Conservation (phyloP, 805 yeast genomes). For the Saturnispora sanitii region DNA sequence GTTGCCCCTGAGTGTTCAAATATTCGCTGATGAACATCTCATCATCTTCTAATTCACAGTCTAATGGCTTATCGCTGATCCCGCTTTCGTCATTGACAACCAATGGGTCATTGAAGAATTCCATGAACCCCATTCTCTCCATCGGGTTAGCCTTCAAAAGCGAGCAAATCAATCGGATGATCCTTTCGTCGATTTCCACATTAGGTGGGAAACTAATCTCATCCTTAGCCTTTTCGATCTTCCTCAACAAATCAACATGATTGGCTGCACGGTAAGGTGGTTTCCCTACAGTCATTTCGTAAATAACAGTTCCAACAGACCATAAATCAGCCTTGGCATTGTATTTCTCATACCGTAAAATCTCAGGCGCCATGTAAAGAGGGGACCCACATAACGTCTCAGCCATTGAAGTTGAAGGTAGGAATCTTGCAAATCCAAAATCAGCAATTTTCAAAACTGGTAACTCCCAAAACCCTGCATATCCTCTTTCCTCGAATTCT, state of each 20-base stretch:
- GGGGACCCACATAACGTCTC: slow-evolving; percentile 98
- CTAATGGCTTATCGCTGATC: slow-evolving; percentile 47
- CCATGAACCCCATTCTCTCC: slow-evolving; percentile 80
- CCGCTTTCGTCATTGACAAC: slow-evolving; percentile 40
- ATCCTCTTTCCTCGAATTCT: slow-evolving; percentile 48
- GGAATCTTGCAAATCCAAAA: slow-evolving; percentile 92
- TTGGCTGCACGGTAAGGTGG: slow-evolving; percentile 94
- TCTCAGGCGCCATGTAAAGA: slow-evolving; percentile 97
- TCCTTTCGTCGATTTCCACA: slow-evolving; percentile 52
- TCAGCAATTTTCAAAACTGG: slow-evolving; percentile 93
- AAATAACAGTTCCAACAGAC: slow-evolving; percentile 96
- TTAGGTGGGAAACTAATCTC: slow-evolving; percentile 65
- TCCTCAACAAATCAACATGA: slow-evolving; percentile 80
- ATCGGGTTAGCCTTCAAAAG: slow-evolving; percentile 77
- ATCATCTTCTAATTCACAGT: slow-evolving; percentile 61
- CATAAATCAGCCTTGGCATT: slow-evolving; percentile 96
- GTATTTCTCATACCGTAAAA: slow-evolving; percentile 85
- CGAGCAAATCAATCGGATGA: slow-evolving; percentile 62
- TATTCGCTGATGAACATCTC: slow-evolving; percentile 81
- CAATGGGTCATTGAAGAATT: slow-evolving; percentile 70
- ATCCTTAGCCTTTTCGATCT: slow-evolving; percentile 76
- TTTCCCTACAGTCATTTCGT: slow-evolving; percentile 92
- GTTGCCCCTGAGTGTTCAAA: slow-evolving; percentile 19
- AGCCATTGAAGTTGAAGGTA: slow-evolving; percentile 90
- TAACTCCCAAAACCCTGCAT: slow-evolving; percentile 75